Evolutionary conservation across 208 protist species (phyloP).

Genomic region (Leishmania arabica): DNA sequence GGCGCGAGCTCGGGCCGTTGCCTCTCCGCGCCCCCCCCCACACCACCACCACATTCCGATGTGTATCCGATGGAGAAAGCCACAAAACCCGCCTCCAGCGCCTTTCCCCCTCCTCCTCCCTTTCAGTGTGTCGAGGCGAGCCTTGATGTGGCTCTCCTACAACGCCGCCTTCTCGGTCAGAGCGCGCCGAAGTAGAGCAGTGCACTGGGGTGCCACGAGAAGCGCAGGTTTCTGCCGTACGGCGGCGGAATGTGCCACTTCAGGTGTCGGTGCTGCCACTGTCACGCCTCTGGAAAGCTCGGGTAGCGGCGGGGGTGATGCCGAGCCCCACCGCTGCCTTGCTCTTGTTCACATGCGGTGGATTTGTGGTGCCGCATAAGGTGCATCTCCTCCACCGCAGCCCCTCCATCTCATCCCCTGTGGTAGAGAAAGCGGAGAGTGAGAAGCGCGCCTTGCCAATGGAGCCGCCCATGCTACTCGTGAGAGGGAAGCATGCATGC

Average conservation of each 20-base stretch:
- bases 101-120: neutral
- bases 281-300: conserved; percentile 17
- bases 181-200: conserved; percentile 16
- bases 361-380: conserved; percentile 12
- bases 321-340: conserved; percentile 5
- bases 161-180: conserved; percentile 4
- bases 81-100: conserved; percentile 5
- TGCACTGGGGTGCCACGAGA: conserved; percentile 11
- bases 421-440: neutral
- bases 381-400: conserved; percentile 17
- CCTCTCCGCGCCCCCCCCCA: neutral
- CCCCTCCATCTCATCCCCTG: conserved; percentile 10
- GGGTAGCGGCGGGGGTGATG: conserved; percentile 12
- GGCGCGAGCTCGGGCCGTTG: conserved; percentile 18
- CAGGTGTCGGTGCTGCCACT: conserved; percentile 13
- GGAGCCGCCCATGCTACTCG: neutral
- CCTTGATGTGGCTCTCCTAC: neutral
- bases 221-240: conserved; percentile 21
- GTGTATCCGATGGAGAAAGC: conserved; percentile 19
- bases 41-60: conserved; percentile 4
- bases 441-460: neutral
- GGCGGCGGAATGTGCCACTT: conserved; percentile 13
- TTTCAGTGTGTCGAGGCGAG: conserved; percentile 11
- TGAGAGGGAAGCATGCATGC: neutral
- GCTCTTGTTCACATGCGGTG: conserved; percentile 21